These are phyloP conservation scores for Saccharomyces pastorianus DNA, from an alignment of 1,139 yeast genomes.

Conservation along the genomic window DNA sequence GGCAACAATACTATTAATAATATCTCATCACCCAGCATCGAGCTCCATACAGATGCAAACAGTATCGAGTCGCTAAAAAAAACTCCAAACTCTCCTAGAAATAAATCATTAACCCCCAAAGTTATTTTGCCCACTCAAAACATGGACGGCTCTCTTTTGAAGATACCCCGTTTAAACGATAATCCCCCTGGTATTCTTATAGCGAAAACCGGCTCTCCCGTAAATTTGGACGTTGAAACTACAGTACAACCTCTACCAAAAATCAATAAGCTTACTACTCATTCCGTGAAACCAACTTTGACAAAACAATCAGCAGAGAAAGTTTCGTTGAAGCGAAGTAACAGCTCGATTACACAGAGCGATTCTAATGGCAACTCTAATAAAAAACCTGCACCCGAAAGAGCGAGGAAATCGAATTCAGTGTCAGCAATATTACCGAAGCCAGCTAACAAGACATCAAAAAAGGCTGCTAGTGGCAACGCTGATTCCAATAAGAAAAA, in stretches of 20 bases:
- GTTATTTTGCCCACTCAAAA: conserved; percentile 20
- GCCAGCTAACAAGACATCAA: background rate
- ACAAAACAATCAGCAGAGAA: background rate
- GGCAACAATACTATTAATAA: background rate
- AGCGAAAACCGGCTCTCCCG: conserved; percentile 20
- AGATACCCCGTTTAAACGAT: conserved; percentile 1
- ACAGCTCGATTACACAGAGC: conserved; percentile 1
- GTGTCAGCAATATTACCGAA: conserved; percentile 2
- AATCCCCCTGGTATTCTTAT: conserved; percentile 10
- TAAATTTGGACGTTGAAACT: conserved; percentile 4
- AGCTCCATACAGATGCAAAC: background rate
- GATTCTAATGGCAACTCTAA: background rate
- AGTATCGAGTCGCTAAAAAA: background rate
- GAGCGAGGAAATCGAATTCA: conserved; percentile 3
- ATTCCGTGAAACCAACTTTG: background rate
- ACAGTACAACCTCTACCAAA: background rate
- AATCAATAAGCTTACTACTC: background rate
- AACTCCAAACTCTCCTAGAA: background rate
- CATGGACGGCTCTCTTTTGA: conserved; percentile 3
- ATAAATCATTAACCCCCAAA: conserved; percentile 3
- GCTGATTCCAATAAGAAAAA: background rate
- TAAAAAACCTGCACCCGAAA: background rate
- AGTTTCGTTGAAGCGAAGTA: conserved; percentile 8
- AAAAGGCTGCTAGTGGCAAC: background rate
- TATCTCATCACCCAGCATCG: background rate